phyloP scores from a whole-genome alignment of 129 eudicot genomes.

The Heracleum sosnowskyi region DNA sequence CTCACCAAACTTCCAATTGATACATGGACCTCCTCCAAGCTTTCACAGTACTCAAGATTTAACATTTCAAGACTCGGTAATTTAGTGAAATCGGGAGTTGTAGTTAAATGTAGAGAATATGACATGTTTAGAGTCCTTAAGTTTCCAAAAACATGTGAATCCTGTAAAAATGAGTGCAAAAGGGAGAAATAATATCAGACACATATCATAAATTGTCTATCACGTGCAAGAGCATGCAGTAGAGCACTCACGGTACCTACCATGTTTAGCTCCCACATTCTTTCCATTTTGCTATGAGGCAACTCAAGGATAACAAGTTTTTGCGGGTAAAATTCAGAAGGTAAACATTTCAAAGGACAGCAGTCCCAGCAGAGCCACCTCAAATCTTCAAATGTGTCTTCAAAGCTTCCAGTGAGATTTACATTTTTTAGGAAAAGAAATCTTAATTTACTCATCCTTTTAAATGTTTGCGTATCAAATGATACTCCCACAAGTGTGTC shows the following conservation, averaged over 20 bases:
- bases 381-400: not conserved
- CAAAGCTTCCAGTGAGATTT: not conserved
- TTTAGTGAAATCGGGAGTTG: not conserved
- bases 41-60: not conserved
- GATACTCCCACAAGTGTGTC: not conserved
- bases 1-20: not conserved
- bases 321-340: not conserved
- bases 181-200: too few relatives aligned
- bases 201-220: too few relatives aligned
- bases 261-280: not conserved
- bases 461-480: not conserved
- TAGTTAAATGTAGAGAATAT: not conserved
- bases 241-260: too few relatives aligned
- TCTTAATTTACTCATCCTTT: not conserved
- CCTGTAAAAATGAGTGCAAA: too few relatives aligned
- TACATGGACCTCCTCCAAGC: not conserved
- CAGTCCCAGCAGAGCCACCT: not conserved
- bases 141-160: not conserved
- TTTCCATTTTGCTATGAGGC: not conserved
- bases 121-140: not conserved
- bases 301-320: not conserved
- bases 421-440: not conserved
- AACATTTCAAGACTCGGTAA: not conserved
- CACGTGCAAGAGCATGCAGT: too few relatives aligned
- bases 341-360: not conserved